A percentile compares a stretch with the other conserved stretches of the same genome.
phyloP scores from a whole-genome alignment of 306 rosid genomes.

The Cajanus cajan region DNA sequence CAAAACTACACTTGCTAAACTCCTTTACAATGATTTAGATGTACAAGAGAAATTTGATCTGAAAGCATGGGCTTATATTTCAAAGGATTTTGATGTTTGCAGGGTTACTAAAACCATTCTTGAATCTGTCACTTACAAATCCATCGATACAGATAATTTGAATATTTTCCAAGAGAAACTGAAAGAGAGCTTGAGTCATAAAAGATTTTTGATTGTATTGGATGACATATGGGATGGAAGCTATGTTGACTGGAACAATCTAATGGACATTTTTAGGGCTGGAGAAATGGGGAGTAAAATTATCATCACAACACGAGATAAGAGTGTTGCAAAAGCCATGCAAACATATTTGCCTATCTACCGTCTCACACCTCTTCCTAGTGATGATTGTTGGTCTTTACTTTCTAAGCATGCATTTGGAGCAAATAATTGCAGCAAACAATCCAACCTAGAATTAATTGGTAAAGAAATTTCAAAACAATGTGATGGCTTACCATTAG shows the following conservation, averaged over 20 bases:
- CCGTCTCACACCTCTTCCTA: not conserved
- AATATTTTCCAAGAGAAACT: constrained; percentile 20
- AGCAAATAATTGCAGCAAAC: not conserved
- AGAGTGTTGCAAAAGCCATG: not conserved
- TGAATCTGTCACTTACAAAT: not conserved
- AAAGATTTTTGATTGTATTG: not conserved
- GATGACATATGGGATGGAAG: not conserved
- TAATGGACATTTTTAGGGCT: not conserved
- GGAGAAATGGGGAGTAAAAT: not conserved
- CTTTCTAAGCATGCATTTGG: constrained; percentile 8
- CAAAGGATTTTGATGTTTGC: not conserved
- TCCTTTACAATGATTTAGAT: not conserved
- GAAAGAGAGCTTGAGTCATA: not conserved
- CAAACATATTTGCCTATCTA: not conserved
- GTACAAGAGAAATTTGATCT: not conserved
- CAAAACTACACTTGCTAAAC: constrained; percentile 23
- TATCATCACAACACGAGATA: not conserved
- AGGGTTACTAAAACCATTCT: constrained; percentile 17
- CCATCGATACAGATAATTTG: constrained; percentile 19
- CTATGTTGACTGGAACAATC: not conserved
- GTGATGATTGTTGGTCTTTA: constrained; percentile 3
- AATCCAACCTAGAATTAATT: constrained; percentile 21
- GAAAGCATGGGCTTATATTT: not conserved
- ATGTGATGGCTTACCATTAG: constrained; percentile 51
- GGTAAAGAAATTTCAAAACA: constrained; percentile 36